A percentile compares a stretch with the other conserved stretches of the same genome.
These are phyloP conservation scores for Blastobotrys indianensis DNA, from an alignment of 1,139 yeast species.

Conservation along the genomic window DNA sequence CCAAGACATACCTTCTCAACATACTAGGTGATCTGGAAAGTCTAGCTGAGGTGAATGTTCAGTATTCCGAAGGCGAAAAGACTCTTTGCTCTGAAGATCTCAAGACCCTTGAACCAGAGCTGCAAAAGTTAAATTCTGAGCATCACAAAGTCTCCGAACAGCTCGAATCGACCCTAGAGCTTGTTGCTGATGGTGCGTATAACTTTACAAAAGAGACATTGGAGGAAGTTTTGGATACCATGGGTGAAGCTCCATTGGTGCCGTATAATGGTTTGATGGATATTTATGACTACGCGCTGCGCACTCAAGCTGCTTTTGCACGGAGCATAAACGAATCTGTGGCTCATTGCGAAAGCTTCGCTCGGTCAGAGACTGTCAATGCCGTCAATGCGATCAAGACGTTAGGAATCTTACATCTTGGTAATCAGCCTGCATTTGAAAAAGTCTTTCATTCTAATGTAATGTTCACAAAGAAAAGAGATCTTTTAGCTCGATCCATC, in stretches of 20 bases:
- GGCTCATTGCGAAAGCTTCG: conserved; percentile 56
- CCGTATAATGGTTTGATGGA: conserved; percentile 58
- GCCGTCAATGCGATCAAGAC: conserved; percentile 58
- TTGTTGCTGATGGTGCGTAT: conserved; percentile 53
- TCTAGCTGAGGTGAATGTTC: conserved; percentile 57
- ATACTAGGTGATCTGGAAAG: conserved; percentile 58
- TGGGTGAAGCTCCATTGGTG: conserved; percentile 55
- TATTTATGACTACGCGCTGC: conserved; percentile 62
- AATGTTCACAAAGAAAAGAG: conserved; percentile 78
- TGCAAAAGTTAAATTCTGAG: conserved; percentile 48
- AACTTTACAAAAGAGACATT: conserved; percentile 54
- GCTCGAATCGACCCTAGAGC: conserved; percentile 60
- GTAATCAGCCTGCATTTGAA: conserved; percentile 49
- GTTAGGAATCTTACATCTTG: conserved; percentile 43
- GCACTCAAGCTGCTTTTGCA: conserved; percentile 64
- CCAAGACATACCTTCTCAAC: conserved; percentile 74
- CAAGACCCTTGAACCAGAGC: conserved; percentile 44
- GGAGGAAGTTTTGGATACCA: conserved; percentile 45
- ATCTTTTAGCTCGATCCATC: conserved; percentile 54
- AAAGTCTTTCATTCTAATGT: conserved; percentile 68
- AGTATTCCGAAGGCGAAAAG: conserved; percentile 43
- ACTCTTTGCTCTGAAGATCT: conserved; percentile 41
- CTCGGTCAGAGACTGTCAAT: conserved; percentile 52
- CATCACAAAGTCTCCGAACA: conserved; percentile 53
- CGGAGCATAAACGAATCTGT: conserved; percentile 62